Evolutionary conservation across 2,329 filamentous ascomycete species (phyloP), one percentile per base, ranked within the genome.

Genomic region (Scedosporium boydii): DNA sequence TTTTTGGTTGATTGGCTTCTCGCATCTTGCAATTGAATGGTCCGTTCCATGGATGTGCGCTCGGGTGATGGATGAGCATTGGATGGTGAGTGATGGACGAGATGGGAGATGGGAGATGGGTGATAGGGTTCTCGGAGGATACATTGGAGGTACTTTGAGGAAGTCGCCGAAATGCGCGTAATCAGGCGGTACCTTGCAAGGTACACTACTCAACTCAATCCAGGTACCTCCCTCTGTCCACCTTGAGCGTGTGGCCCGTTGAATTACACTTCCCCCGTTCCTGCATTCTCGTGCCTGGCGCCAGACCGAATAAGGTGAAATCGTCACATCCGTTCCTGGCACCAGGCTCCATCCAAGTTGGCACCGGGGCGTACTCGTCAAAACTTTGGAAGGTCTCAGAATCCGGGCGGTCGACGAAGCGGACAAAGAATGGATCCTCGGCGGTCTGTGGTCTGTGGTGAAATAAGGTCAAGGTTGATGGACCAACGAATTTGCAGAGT

Each of bases 291-390:
- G 48, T 57, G 18, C 60, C 60, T 57, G 51, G 14, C 48, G 21
- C 48, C 48, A 57, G 38, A 26, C 48, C 51, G 16, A 57, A 44
- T 38, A 26, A n/a, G 48, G 59, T 48, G 46, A 23, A 26, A 61
- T 18, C n/a, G 59, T 61, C 44, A 23, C 46, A 61, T 53, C 27
- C n/a, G 48, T 55, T 2, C 59, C 59, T 61, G 59, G 38, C 46
- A 61, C 59, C 51, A 44, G 57, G 57, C 29, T 26, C 34, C 29
- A 38, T 59, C 38, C 21, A 18, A 41, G 14, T 38, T 56, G 59
- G 27, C 59, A 61, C 59, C 23, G 16, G 27, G 58, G 44, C 44
- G 44, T 48, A n/a, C 44, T 48, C 21, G 44, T 23, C 44, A 6
- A n/a, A 6, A 48, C 44, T 23, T 18, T 48, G n/a, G 44, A 18